Evolutionary conservation across 306 rosid genomes (phyloP).

Genomic region (Medicago arabica): DNA sequence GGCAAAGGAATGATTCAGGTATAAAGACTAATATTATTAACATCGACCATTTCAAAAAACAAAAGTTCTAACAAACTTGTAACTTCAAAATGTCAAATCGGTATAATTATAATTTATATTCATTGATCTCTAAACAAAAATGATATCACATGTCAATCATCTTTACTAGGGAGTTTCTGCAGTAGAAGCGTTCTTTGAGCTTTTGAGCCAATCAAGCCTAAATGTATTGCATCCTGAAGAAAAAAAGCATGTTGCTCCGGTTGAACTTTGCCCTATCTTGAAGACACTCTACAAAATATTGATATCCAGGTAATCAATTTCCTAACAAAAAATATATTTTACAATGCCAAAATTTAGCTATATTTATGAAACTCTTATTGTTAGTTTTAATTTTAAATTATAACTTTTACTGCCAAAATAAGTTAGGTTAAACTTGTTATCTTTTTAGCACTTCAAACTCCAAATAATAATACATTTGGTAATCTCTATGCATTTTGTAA

Average conservation of each 20-base stretch:
- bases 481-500: constrained; percentile 14
- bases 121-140: neutral
- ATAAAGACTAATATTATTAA: constrained; percentile 9
- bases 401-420: too few species aligned
- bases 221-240: constrained; percentile 88
- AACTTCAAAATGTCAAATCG: neutral
- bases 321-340: too few species aligned
- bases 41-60: neutral
- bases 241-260: constrained; percentile 90
- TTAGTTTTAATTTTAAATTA: too few species aligned
- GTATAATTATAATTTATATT: neutral
- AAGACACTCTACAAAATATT: constrained; percentile 84
- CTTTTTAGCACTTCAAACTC: constrained; percentile 31
- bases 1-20: constrained; percentile 99
- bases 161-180: constrained; percentile 87
- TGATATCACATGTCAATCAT: constrained; percentile 15
- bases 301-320: constrained; percentile 65
- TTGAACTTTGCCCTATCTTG: constrained; percentile 90
- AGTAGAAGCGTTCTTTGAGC: constrained; percentile 79
- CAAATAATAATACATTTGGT: constrained; percentile 18
- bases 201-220: constrained; percentile 87
- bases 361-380: too few species aligned
- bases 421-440: constrained; percentile 8
- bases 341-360: too few species aligned
- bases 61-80: neutral